Base-by-base conservation (phyloP, 768 basidiomycete species). In the Auriscalpium microsporum region DNA sequence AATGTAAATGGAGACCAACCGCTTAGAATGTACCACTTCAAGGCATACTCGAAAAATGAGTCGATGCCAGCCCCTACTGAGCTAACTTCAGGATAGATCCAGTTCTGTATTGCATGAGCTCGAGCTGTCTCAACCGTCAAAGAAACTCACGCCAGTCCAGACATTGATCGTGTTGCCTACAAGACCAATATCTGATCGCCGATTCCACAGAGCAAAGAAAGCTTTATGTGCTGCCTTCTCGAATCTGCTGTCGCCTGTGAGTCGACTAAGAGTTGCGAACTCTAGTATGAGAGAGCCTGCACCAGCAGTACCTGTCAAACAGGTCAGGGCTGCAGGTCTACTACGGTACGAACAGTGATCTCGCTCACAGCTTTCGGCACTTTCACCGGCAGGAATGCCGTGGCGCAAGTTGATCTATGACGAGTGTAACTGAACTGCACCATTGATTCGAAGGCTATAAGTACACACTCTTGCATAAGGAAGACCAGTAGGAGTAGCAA, bases 11-110 rank as follows among this genome's bases (percentile, higher is more conserved):
- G 42, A 67, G 66, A 68, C 74, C 37, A 60, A 86, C 87, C 86
- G 63, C 88, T 91, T 65, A 93, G 64, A 42, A 95, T 84, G 66
- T 94, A 93, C 83, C 91, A 92, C 65, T 94, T 94, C 45, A 94
- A 69, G 10, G 92, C 89, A 68, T 94, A 94, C 67, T 99, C 96
- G 65, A 88, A 94, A 68, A 95, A 96, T 3, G 90, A 93, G 67
- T 98, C 96, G 45, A 96, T 84, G 1, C 96, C 96, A 7, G 96
- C 96, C 23, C 95, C 95, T 35, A 94, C 88, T 1, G 87, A 81
- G 28, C 83, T 84, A 8, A 86, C 71, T 58, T 91, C 86, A 16
- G 93, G 91, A 48, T 74, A 69, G 13, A 78, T 79, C 93, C 93
- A 96, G 37, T 72, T 68, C 90, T 87, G 65, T 21, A 17, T 13